These are phyloP conservation scores for Elongisporangium prolatum DNA, from an alignment of 352 stramenopile genomes.

Conservation along the genomic window DNA sequence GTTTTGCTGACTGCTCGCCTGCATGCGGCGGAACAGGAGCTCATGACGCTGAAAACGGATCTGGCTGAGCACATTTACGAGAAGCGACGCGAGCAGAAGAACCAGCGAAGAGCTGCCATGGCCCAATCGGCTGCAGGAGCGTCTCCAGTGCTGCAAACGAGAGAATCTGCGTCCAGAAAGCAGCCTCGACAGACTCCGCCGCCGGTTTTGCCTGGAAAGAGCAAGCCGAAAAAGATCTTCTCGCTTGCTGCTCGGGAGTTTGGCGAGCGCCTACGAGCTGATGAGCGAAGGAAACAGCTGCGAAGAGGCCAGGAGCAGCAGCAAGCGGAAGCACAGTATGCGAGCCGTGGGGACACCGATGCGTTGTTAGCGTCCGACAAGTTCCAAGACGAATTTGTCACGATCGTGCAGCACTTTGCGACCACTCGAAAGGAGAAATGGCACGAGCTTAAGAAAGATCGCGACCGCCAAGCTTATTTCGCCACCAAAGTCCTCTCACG, in stretches of 20 bases:
- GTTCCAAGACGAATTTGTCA: constrained; percentile 68
- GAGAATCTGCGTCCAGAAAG: background rate
- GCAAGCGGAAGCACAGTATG: constrained; percentile 43
- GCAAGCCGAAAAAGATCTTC: constrained; percentile 40
- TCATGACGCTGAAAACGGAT: constrained; percentile 52
- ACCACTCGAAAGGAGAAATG: constrained; percentile 36
- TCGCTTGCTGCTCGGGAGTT: constrained; percentile 52
- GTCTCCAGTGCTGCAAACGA: background rate
- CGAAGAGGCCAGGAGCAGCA: constrained; percentile 22
- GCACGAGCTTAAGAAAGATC: constrained; percentile 39
- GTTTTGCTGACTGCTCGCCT: constrained; percentile 40
- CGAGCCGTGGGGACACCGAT: background rate
- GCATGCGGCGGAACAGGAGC: constrained; percentile 36
- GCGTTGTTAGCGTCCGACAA: constrained; percentile 12
- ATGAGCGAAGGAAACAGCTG: constrained; percentile 37
- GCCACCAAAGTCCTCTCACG: constrained; percentile 30
- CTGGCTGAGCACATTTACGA: constrained; percentile 66
- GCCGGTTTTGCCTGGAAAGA: background rate
- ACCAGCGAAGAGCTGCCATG: constrained; percentile 25
- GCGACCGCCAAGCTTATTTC: constrained; percentile 32
- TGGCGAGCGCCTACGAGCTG: constrained; percentile 22
- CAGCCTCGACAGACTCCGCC: background rate
- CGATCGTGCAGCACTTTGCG: constrained; percentile 45
- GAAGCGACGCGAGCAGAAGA: constrained; percentile 40
- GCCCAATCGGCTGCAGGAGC: constrained; percentile 1